Base-by-base conservation (phyloP, 495 filamentous ascomycete genomes). In the Neurospora sp. region DNA sequence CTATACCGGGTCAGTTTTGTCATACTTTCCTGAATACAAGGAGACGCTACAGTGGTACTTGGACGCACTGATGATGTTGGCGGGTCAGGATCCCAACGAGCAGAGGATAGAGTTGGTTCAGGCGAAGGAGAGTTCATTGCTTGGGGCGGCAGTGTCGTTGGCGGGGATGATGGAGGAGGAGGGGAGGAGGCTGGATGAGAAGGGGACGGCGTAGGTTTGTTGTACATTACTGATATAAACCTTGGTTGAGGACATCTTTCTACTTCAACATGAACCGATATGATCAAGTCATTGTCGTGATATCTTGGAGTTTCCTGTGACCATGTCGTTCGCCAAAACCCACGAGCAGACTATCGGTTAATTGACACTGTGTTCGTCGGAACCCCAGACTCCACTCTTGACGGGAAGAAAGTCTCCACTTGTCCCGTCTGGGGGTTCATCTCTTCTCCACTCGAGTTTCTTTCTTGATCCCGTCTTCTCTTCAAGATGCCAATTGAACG, bases 1-100 rank as follows among this genome's bases (percentile, higher is more conserved):
- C 10, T 91, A 87, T 78, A 90, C 89, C 76, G 90, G 90, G 66
- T 86, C 84, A 37, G 90, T 92, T 40, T 84, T 92, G 40, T 87
- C 90, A 79, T 85, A 88, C 75, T 92, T 91, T 76, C 90, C 90
- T 0, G 78, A 77, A 22, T 91, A 91, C 76, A 77, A 81, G 20
- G 71, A 61, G 38, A 79, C 74, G 6, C 85, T 85, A 72, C 88
- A 92, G 77, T 71, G 69, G 7, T 86, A 84, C 73, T 82, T 90
- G 46, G 83, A 89, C 72, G 74, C 78, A 22, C 78, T 91, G 14
- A 76, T 86, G 18, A 75, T 75, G 0, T 70, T 72, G 12, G 46
- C 12, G n/a, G 73, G 70, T 42, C 70, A 70, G 40, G 41, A 12
- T 8, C 0, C 16, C 1, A 71, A 77, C 59, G 72, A 46, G 72